Evolutionary conservation across 495 filamentous ascomycete genomes (phyloP).

Genomic region (Neurospora africana): DNA sequence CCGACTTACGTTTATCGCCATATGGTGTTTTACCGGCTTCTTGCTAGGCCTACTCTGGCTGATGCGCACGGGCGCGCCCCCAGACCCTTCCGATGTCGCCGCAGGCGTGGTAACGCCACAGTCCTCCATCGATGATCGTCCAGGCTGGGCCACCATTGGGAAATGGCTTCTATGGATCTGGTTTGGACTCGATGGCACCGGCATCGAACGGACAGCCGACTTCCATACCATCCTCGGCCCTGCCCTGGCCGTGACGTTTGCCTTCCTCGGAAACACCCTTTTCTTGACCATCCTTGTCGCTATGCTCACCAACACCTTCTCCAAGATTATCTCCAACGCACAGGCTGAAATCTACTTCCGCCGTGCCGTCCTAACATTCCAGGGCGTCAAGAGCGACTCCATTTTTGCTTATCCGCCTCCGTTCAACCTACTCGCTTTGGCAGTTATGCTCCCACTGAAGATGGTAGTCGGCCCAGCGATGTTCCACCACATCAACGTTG

Average conservation of each 20-base stretch:
- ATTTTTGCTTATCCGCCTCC: conserved; percentile 55
- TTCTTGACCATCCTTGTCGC: conserved; percentile 59
- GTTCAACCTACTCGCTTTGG: conserved; percentile 51
- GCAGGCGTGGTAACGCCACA: conserved; percentile 18
- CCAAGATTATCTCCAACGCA: conserved; percentile 49
- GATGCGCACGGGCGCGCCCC: conserved; percentile 7
- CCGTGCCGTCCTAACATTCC: conserved; percentile 52
- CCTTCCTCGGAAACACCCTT: conserved; percentile 57
- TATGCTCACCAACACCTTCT: conserved; percentile 55
- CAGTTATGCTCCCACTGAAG: conserved; percentile 47
- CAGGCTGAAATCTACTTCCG: conserved; percentile 54
- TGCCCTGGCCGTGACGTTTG: conserved; percentile 50
- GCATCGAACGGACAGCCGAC: conserved; percentile 44
- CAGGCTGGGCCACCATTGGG: conserved; percentile 39
- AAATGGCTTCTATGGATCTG: conserved; percentile 63
- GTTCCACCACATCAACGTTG: conserved; percentile 55
- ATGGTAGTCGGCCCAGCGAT: conserved; percentile 41
- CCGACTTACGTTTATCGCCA: conserved; percentile 48
- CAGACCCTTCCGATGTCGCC: neutral
- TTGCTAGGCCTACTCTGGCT: conserved; percentile 53
- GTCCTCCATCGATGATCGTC: conserved; percentile 16
- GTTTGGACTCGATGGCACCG: conserved; percentile 59
- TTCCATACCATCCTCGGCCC: conserved; percentile 52
- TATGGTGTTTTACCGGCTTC: conserved; percentile 58
- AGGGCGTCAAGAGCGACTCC: conserved; percentile 54